Conservation (phyloP, 192 early-diverging fungal genomes). For the Coemansia sp. region DNA sequence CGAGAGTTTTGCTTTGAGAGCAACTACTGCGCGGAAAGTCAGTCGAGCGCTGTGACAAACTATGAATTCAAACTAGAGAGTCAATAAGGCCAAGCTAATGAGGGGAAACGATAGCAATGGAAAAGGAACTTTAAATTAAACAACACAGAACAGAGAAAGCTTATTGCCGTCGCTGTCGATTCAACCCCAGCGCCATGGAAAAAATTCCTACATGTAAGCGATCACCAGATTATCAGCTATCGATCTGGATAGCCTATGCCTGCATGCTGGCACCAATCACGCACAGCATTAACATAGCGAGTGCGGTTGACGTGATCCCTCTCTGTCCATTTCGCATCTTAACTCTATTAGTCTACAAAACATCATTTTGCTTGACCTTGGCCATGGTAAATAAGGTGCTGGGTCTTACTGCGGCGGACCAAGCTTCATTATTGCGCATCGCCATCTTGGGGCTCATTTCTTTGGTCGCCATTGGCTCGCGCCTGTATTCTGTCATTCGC, state of each 20-base stretch:
- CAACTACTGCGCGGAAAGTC: not conserved
- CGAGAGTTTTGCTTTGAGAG: not conserved
- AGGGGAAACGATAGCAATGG: not conserved
- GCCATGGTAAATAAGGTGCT: constrained; percentile 43
- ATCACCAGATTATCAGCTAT: not conserved
- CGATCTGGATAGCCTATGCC: not conserved
- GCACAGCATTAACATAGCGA: not conserved
- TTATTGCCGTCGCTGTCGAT: not conserved
- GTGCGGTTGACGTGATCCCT: not conserved
- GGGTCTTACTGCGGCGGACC: constrained; percentile 44
- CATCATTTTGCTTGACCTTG: not conserved
- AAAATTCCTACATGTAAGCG: not conserved
- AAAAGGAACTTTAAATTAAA: not conserved
- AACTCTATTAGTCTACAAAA: not conserved
- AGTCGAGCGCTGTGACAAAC: not conserved
- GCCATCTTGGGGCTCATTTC: constrained; percentile 89
- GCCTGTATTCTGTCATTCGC: constrained; percentile 96
- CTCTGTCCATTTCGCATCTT: not conserved
- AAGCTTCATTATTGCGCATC: constrained; percentile 71
- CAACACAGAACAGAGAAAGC: not conserved
- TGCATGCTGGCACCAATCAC: not conserved
- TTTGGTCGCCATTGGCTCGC: constrained; percentile 81
- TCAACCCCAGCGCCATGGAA: not conserved
- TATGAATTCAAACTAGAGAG: not conserved
- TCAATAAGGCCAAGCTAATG: not conserved